phyloP scores from a whole-genome alignment of 768 basidiomycete genomes.

The Arthromyces matolae region DNA sequence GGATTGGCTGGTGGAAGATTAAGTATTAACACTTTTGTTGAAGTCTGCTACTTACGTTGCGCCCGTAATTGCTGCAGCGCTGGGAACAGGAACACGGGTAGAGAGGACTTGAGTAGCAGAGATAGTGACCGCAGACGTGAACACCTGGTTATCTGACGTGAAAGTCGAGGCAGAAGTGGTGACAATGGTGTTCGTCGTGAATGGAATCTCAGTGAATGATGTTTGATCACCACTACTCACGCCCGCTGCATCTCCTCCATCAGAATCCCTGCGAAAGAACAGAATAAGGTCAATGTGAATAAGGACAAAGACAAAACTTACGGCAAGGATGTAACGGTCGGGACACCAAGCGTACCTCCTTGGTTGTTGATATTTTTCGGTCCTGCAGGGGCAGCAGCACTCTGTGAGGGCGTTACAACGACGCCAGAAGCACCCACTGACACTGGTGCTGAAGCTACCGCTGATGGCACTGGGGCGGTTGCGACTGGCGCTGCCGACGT shows the following conservation, averaged over 20 bases:
- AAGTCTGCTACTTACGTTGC: too few relatives aligned
- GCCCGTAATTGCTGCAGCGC: neutral
- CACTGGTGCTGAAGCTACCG: too few relatives aligned
- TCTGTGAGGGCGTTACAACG: neutral
- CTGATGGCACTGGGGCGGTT: too few relatives aligned
- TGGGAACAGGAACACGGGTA: neutral
- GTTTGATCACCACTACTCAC: neutral
- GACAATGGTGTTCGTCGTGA: conserved; percentile 4
- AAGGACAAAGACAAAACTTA: neutral
- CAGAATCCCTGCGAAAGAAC: neutral
- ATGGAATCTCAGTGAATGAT: conserved; percentile 7
- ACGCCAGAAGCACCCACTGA: too few relatives aligned
- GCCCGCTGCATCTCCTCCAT: neutral
- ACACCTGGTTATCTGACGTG: conserved; percentile 2
- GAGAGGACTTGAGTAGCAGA: conserved; percentile 7
- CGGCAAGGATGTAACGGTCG: neutral
- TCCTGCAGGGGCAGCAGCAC: neutral
- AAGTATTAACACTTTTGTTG: too few relatives aligned
- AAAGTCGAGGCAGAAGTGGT: conserved; percentile 6
- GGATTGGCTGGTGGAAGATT: neutral
- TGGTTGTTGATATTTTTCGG: neutral
- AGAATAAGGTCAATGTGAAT: neutral
- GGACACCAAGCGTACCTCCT: neutral
- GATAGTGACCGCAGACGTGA: conserved; percentile 2
- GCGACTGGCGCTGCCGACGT: too few relatives aligned